Conservation (phyloP, 768 basidiomycete genomes). For the Serendipita sp. region DNA sequence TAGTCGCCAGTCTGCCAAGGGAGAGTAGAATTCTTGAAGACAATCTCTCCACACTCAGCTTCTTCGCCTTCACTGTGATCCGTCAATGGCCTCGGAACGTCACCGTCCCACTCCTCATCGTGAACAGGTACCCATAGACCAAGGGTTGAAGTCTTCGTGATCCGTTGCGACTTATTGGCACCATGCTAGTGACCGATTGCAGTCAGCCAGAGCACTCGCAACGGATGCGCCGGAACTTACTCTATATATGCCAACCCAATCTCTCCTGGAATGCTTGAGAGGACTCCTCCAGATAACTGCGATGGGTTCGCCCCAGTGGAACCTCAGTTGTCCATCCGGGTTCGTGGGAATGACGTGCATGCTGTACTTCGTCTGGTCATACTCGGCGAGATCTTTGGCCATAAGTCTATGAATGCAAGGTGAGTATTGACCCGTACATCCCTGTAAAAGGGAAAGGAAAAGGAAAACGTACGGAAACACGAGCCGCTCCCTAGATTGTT, state of each 20-base stretch:
- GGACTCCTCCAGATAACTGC: conserved; percentile 78
- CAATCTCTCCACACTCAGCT: conserved; percentile 35
- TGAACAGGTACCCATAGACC: conserved; percentile 91
- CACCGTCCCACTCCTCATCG: conserved; percentile 85
- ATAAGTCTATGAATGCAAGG: conserved; percentile 38
- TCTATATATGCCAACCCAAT: conserved; percentile 92
- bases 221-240: conserved; percentile 23
- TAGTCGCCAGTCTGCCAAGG: conserved; percentile 80
- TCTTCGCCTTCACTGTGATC: conserved; percentile 15
- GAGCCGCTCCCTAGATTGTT: conserved; percentile 78
- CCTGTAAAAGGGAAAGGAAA: background rate
- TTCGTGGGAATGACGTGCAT: conserved; percentile 42
- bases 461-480: conserved; percentile 78
- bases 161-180: conserved; percentile 64
- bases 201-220: background rate
- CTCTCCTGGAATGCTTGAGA: conserved; percentile 65
- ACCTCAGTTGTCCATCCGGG: conserved; percentile 36
- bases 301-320: conserved; percentile 79
- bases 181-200: conserved; percentile 38
- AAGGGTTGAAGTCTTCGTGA: conserved; percentile 70
- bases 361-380: conserved; percentile 67
- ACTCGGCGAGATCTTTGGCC: conserved; percentile 60
- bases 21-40: conserved; percentile 61
- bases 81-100: conserved; percentile 39
- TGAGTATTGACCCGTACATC: background rate